These are phyloP conservation scores for Aspergillus fumigatiaffinis DNA, from an alignment of 2,329 filamentous ascomycete genomes.

Conservation along the genomic window DNA sequence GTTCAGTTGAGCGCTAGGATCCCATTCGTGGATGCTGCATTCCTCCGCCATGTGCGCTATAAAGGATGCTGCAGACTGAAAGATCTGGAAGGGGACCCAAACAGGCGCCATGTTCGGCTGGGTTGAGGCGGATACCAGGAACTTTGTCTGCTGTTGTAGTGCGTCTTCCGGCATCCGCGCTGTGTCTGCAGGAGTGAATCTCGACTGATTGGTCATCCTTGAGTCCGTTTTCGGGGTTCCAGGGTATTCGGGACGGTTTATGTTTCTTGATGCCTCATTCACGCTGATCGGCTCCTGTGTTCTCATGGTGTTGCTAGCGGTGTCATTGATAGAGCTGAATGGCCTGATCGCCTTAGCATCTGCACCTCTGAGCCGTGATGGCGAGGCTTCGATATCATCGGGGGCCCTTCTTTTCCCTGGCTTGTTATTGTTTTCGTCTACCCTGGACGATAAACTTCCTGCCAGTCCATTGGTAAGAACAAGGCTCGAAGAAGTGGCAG, in stretches of 20 bases:
- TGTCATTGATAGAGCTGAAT: background rate
- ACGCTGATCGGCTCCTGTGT: background rate
- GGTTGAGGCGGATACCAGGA: conserved; percentile 12
- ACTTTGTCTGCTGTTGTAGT: conserved; percentile 7
- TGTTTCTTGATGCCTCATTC: background rate
- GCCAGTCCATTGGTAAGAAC: background rate
- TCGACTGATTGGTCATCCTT: background rate
- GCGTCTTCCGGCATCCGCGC: background rate
- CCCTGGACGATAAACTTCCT: background rate
- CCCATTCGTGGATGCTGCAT: conserved; percentile 9
- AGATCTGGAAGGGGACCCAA: conserved; percentile 13
- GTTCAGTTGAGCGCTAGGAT: conserved; percentile 7
- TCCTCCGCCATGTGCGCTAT: conserved; percentile 13
- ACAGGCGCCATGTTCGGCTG: conserved; percentile 13
- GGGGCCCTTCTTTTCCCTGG: background rate
- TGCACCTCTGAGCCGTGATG: background rate
- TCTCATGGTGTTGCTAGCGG: background rate
- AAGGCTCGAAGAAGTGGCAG: background rate
- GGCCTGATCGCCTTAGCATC: background rate
- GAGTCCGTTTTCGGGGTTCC: background rate
- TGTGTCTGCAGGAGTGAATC: background rate
- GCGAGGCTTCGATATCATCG: background rate
- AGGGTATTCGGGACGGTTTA: background rate
- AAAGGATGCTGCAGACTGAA: conserved; percentile 12
- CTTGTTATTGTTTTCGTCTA: background rate